Evolutionary conservation across 2,329 filamentous ascomycete species (phyloP).

Genomic region (Albifimbria verrucaria): DNA sequence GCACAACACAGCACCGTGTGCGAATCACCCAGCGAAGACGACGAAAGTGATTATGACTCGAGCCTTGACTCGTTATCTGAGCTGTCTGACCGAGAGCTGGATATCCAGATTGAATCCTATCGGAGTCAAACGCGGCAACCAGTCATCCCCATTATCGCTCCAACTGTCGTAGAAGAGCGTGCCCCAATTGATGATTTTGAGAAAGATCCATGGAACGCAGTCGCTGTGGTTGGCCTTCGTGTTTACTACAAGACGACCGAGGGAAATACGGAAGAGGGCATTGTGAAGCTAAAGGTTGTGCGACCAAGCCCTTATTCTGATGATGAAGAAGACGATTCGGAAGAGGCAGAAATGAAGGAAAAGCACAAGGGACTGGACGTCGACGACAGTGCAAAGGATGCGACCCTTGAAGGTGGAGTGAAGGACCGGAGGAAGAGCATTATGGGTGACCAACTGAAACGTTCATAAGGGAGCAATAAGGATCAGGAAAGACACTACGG

Average conservation of each 20-base stretch:
- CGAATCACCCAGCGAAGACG: conserved; percentile 19
- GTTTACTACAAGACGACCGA: conserved; percentile 51
- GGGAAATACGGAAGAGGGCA: conserved; percentile 25
- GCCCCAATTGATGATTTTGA: conserved; percentile 38
- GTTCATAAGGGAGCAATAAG: too few relatives aligned
- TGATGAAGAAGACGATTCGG: conserved; percentile 17
- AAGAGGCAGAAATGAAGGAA: conserved; percentile 19
- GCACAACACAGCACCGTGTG: too few relatives aligned
- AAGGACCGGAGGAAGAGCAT: conserved; percentile 33
- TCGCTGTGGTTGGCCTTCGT: conserved; percentile 59
- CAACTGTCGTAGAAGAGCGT: not conserved
- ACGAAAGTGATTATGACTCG: conserved; percentile 22
- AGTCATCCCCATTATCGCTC: not conserved
- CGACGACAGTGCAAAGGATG: conserved; percentile 44
- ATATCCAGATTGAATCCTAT: conserved; percentile 24
- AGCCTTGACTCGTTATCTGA: conserved; percentile 33
- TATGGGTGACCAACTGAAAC: conserved; percentile 17
- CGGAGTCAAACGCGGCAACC: not conserved
- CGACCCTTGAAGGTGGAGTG: conserved; percentile 32
- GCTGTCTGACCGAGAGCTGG: conserved; percentile 37
- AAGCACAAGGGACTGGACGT: conserved; percentile 36
- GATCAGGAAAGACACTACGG: too few relatives aligned
- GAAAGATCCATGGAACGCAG: conserved; percentile 60
- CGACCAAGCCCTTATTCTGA: conserved; percentile 32
- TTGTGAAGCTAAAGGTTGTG: conserved; percentile 36